Base-by-base conservation (phyloP, 1,139 yeast genomes). In the Pichia sp. region DNA sequence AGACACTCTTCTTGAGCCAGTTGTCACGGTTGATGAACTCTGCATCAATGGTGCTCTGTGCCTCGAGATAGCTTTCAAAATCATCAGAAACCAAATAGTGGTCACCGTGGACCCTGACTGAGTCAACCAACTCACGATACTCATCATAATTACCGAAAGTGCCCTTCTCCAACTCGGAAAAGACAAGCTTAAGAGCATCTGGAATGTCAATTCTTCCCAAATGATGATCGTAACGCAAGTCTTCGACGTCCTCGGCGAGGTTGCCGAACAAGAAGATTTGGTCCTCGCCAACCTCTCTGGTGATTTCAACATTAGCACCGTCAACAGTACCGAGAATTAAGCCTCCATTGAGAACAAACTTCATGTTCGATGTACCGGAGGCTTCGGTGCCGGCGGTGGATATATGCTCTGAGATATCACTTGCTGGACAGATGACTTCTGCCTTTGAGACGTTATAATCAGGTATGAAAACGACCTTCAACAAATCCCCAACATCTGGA, bases 371-470 rank as follows among this genome's bases (percentile, higher is more conserved):
- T 47, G 98, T 90, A 70, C 97, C 97, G 1, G 95, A 87, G 30
- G 96, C 97, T 71, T 90, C 98, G 29, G 98, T 90, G 64, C 98
- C 98, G 10, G 97, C 97, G 50, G 97, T 90, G n/a, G 97, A 90
- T 62, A 90, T 92, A 73, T 90, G 98, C 72, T 90, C 95, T 50
- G 95, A 87, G 66, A 90, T 77, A 69, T 90, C 97, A 46, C 93
- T 84, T 16, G 93, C 97, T 26, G 97, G 97, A 61, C 83, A 79
- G 66, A 92, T 89, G 57, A 90, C 81, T 73, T 92, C 97, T 0
- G 97, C 97, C 73, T 90, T 90, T 51, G 96, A 87, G 50, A 90
- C 97, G 67, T 90, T 90, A 73, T 90, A 90, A 70, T 90, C 97
- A 41, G 96, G 96, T 61, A 90, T 79, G 68, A 88, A 90, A 31